A percentile compares a stretch with the other conserved stretches of the same genome.
Conservation (phyloP, 768 basidiomycete species). For the Mycena filopes region DNA sequence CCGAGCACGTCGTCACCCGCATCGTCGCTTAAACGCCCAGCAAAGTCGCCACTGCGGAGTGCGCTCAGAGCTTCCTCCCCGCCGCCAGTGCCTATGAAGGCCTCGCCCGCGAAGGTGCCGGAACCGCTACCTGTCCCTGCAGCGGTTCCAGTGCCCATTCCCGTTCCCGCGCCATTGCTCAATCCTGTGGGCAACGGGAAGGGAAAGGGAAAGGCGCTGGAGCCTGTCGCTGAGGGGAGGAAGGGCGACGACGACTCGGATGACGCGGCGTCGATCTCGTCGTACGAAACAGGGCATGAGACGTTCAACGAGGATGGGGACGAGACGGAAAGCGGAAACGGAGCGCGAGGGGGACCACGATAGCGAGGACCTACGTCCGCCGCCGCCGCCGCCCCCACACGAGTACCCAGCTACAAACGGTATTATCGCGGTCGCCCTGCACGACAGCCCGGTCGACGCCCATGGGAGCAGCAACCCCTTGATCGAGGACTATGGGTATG, state of each 20-base stretch:
- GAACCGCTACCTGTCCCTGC: slow-evolving; percentile 41
- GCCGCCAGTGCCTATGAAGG: slow-evolving; percentile 35
- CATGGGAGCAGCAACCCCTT: background rate
- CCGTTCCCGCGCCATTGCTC: slow-evolving; percentile 24
- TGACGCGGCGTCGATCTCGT: slow-evolving; percentile 63
- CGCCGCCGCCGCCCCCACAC: slow-evolving; percentile 30
- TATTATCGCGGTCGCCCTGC: background rate
- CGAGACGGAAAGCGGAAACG: slow-evolving; percentile 34
- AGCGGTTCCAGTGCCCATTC: slow-evolving; percentile 24
- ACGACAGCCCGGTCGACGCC: slow-evolving; percentile 20
- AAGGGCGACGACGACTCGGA: slow-evolving; percentile 40
- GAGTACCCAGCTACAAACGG: slow-evolving; percentile 27
- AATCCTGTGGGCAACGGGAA: slow-evolving; percentile 27
- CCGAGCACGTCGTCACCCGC: slow-evolving; percentile 16
- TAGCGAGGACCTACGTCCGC: background rate
- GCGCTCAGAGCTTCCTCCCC: slow-evolving; percentile 65
- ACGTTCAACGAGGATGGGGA: slow-evolving; percentile 52
- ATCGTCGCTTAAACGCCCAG: slow-evolving; percentile 39
- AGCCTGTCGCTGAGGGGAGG: background rate
- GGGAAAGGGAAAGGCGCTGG: slow-evolving; percentile 28
- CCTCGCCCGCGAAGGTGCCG: slow-evolving; percentile 12
- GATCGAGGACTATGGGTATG: slow-evolving; percentile 28
- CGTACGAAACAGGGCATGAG: slow-evolving; percentile 76
- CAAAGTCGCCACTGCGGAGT: slow-evolving; percentile 66
- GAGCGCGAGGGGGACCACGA: slow-evolving; percentile 20